Evolutionary conservation across 2,329 filamentous ascomycete species (phyloP).

Genomic region (Trichoderma sp.): DNA sequence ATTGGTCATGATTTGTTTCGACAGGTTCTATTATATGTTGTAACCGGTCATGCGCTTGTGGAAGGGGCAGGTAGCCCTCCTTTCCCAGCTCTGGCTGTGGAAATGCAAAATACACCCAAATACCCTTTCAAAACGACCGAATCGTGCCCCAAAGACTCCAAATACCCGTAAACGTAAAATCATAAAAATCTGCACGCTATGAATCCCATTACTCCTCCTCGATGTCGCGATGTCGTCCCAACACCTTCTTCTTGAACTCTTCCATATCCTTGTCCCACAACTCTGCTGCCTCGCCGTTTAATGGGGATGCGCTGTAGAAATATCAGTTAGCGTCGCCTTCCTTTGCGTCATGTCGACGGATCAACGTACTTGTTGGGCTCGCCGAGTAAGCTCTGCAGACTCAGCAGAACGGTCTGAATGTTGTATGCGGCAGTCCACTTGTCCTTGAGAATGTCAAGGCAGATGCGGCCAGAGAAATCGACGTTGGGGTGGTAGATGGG

Average conservation of each 20-base stretch:
- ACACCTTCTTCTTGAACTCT: constrained; percentile 79
- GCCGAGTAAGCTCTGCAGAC: constrained; percentile 89
- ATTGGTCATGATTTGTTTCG: constrained; percentile 20
- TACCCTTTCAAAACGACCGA: constrained; percentile 32
- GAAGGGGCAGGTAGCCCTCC: constrained; percentile 7
- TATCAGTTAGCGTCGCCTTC: constrained; percentile 22
- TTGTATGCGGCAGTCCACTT: constrained; percentile 99
- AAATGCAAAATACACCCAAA: constrained; percentile 34
- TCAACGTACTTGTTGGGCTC: constrained; percentile 92
- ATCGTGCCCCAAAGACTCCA: constrained; percentile 42
- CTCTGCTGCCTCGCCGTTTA: constrained; percentile 95
- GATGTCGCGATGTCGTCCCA: constrained; percentile 60
- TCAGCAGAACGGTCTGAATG: constrained; percentile 87
- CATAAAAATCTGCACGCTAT: constrained; percentile 15
- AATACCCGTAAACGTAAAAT: constrained; percentile 35
- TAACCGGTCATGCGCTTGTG: constrained; percentile 14
- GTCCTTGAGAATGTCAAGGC: constrained; percentile 96
- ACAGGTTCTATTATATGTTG: constrained; percentile 18
- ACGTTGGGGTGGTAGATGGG: constrained; percentile 99
- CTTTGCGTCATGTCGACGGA: not conserved
- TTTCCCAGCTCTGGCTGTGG: constrained; percentile 16
- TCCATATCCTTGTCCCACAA: constrained; percentile 87
- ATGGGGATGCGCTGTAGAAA: constrained; percentile 71
- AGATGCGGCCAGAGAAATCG: constrained; percentile 95
- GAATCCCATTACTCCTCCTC: constrained; percentile 51